phyloP scores from a whole-genome alignment of 2,329 filamentous ascomycete species.

The Aspergillus ustus region DNA sequence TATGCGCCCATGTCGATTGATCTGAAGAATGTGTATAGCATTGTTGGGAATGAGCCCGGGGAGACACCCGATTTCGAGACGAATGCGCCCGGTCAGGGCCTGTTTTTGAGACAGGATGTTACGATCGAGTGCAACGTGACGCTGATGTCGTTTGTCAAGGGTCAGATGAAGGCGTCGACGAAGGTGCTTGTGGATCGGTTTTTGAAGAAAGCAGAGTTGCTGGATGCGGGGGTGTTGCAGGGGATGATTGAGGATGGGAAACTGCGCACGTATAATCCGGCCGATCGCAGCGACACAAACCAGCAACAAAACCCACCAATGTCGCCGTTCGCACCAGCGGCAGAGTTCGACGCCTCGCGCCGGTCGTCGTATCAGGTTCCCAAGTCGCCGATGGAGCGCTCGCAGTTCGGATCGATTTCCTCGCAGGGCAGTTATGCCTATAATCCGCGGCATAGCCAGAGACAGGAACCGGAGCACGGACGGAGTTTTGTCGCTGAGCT shows the following conservation, averaged over 20 bases:
- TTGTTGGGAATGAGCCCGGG: conserved; percentile 72
- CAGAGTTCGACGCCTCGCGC: not conserved
- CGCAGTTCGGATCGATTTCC: not conserved
- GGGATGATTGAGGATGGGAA: conserved; percentile 9
- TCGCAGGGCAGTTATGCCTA: not conserved
- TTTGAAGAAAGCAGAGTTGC: conserved; percentile 55
- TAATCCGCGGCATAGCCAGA: not conserved
- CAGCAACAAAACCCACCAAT: not conserved
- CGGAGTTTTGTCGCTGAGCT: not conserved
- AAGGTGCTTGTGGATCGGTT: conserved; percentile 70
- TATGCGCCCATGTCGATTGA: conserved; percentile 83
- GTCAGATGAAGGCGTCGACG: conserved; percentile 78
- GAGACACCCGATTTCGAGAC: conserved; percentile 73
- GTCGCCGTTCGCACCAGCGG: not conserved
- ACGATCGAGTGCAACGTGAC: conserved; percentile 80
- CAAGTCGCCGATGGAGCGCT: not conserved
- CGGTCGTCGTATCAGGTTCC: conserved; percentile 4
- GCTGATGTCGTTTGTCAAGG: conserved; percentile 77
- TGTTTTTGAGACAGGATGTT: conserved; percentile 85
- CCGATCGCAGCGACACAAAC: not conserved
- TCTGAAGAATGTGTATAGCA: conserved; percentile 76
- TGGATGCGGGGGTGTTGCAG: conserved; percentile 30
- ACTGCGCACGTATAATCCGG: conserved; percentile 13
- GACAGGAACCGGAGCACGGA: not conserved
- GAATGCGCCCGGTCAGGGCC: conserved; percentile 64